Evolutionary conservation across 129 eudicot genomes (phyloP).

Genomic region (Artemisia argyi): DNA sequence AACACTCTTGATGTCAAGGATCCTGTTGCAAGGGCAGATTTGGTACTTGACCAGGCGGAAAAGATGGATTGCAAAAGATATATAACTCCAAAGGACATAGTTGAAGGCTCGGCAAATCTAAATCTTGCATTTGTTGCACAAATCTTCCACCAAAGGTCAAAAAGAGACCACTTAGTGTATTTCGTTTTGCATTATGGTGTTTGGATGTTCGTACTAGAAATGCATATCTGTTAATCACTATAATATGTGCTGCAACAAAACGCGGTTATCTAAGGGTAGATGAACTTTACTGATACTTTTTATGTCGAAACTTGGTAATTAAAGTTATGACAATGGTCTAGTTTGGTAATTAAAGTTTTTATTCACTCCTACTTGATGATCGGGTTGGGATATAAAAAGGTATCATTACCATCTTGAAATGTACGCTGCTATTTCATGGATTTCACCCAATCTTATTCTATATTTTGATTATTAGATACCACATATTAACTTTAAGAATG

Average conservation of each 20-base stretch:
- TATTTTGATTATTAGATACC: not conserved
- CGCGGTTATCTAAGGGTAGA: not conserved
- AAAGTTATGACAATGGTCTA: too few relatives aligned
- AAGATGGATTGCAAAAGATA: conserved; percentile 94
- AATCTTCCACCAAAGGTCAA: conserved; percentile 90
- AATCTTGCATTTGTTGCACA: conserved; percentile 97
- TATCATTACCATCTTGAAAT: too few relatives aligned
- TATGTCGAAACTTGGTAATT: too few relatives aligned
- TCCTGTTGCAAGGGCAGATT: conserved; percentile 77
- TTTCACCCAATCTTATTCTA: too few relatives aligned
- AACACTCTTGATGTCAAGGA: conserved; percentile 89
- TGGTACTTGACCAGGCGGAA: conserved; percentile 94
- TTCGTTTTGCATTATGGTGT: not conserved
- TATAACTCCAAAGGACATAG: conserved; percentile 71
- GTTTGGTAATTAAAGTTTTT: too few relatives aligned
- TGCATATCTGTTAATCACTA: not conserved
- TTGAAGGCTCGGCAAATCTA: conserved; percentile 79
- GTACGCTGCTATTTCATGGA: too few relatives aligned
- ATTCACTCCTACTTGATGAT: too few relatives aligned
- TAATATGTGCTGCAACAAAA: not conserved
- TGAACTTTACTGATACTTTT: not conserved
- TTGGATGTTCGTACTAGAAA: conserved; percentile 7
- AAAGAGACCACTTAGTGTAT: conserved; percentile 4
- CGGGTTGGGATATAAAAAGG: too few relatives aligned
- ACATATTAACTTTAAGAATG: not conserved